Evolutionary conservation across 179 eudicot genomes (phyloP), one percentile per base, ranked within the genome.

Genomic region (Gypsophila paniculata): DNA sequence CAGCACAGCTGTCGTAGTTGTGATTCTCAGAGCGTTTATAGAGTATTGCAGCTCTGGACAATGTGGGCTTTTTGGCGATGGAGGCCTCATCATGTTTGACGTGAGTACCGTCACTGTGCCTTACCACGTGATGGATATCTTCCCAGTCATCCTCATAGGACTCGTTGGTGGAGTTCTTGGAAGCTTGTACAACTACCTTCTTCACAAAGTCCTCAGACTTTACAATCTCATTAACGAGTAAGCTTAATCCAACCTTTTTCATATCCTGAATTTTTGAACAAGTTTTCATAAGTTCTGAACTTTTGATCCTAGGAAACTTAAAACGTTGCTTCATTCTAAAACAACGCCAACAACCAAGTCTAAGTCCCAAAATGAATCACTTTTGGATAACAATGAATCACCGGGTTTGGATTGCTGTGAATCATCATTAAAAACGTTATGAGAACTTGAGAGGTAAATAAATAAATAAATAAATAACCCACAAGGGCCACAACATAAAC

Each of bases 191-290:
- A 93, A 93, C 79, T 74, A 86, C 39, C 73, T 82, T 69, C 91
- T 93, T 44, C 96, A 91, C 82, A 89, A 89, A 77, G 80, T 91
- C 69, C 97, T 93, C 75, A 83, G 91, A 71, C 80, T 93, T 69
- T 93, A 93, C 88, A 91, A 69, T 70, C 91, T 89, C 85, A 89
- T 91, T 18, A 88, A 89, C 63, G 89, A 91, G 98, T 93, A 91
- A 86, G 98, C 80, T 63, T 25, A 18, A 22, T 22, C 51, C 68
- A 10, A 36, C 60, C 3, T 7, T 62, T 63, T 75, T n/a, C 49
- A 17, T 57, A n/a, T 69, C 18, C 25, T 29, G 26, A 62, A 70
- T 23, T 64, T 14, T 0, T 62, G 36, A 21, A 13, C 18, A 51
- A 5, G 36, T 25, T 71, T 48, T 42, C 46, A 55, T 36, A 17